A percentile compares a stretch with the other conserved stretches of the same genome.
Evolutionary conservation across 805 yeast genomes (phyloP).

Genomic region (Ogataea sp.): DNA sequence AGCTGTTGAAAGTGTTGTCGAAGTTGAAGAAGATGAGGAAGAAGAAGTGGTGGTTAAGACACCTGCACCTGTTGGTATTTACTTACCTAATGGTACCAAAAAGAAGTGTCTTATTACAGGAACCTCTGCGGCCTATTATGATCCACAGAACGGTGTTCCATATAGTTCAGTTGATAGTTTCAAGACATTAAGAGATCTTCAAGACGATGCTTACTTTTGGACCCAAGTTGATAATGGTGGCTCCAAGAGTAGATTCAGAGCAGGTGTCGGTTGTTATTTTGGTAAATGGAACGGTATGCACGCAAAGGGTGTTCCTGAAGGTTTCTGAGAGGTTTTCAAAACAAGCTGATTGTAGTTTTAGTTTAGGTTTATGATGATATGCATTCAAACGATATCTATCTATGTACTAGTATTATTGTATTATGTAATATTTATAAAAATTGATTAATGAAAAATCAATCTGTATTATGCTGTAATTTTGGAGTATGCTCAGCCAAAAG

Average conservation of each 20-base stretch:
- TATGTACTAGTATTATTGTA: not conserved
- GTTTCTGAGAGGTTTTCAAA: constrained; percentile 39
- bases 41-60: constrained; percentile 48
- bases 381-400: not conserved
- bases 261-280: constrained; percentile 34
- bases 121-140: constrained; percentile 71
- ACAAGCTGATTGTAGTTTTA: too few relatives aligned
- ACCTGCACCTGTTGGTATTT: constrained; percentile 67
- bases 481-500: constrained; percentile 53
- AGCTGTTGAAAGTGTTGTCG: constrained; percentile 31
- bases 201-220: constrained; percentile 52
- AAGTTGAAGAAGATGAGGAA: constrained; percentile 35
- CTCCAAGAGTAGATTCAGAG: constrained; percentile 21
- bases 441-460: constrained; percentile 7
- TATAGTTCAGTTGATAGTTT: constrained; percentile 81
- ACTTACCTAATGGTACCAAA: constrained; percentile 60
- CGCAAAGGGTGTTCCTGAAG: constrained; percentile 86
- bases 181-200: constrained; percentile 46
- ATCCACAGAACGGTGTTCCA: constrained; percentile 83
- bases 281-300: constrained; percentile 35
- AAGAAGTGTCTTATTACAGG: constrained; percentile 72
- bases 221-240: constrained; percentile 40
- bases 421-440: constrained; percentile 4
- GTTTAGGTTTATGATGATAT: too few relatives aligned
- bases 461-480: constrained; percentile 49